phyloP scores from a whole-genome alignment of 306 rosid genomes.

The Cucurbita pepo region DNA sequence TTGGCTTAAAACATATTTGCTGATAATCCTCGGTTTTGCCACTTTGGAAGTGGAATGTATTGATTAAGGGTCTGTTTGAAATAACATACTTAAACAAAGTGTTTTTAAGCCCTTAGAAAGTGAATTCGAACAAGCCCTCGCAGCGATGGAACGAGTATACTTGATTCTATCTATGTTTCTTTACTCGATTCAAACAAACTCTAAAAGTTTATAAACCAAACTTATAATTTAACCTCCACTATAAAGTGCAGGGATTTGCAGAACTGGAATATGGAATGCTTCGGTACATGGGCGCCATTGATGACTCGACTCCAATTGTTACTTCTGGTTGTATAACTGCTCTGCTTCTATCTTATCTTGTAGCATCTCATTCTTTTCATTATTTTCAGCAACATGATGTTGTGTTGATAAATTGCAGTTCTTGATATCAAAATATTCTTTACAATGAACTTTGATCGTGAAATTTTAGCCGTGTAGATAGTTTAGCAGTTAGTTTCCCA shows the following conservation, averaged over 20 bases:
- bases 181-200: not conserved
- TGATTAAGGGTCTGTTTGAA: not conserved
- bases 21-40: not conserved
- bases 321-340: constrained; percentile 45
- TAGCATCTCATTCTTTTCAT: not conserved
- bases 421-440: not conserved
- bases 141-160: not conserved
- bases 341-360: not conserved
- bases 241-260: constrained; percentile 60
- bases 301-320: constrained; percentile 63
- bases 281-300: constrained; percentile 72
- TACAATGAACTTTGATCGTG: not conserved
- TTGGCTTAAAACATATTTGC: not conserved
- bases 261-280: constrained; percentile 91
- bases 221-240: not conserved
- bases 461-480: not conserved
- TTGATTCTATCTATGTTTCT: not conserved
- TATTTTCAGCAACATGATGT: not conserved
- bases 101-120: not conserved
- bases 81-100: too few species aligned
- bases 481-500: not conserved
- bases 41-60: not conserved
- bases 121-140: too few species aligned
- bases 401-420: not conserved
- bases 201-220: not conserved